Evolutionary conservation across 176 grass and related monocot genomes (phyloP), one percentile per base, ranked within the genome.

Genomic region (Carex scoparia): DNA sequence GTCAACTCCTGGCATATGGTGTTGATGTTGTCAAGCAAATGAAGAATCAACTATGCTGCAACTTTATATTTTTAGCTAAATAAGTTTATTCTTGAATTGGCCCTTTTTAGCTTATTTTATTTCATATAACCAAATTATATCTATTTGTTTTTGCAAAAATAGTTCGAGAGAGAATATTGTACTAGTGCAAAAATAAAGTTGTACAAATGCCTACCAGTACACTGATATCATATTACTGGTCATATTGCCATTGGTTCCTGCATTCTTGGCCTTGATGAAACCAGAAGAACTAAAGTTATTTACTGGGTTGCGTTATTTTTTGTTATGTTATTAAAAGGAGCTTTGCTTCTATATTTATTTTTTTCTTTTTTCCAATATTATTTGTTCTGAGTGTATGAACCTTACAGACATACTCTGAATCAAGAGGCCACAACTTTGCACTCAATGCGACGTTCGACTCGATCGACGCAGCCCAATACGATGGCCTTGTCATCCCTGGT

Each of bases 401-500:
- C 49, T 81, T 55, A 54, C 89, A 98, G 96, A 95, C 91, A 65
- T 98, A 92, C 84, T 79, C 91, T 16, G 96, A 98, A 84, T 87
- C 88, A 62, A 93, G 90, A 86, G 96, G 93, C 60, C 96, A 98
- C 48, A 98, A 94, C 84, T 98, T 98, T 37, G 67, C 90, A 57
- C 91, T 98, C 6, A 98, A 93, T 85, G 90, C 91, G 76, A 81
- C 93, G 35, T 98, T 90, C 40, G 86, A 88, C 81, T 91, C 88
- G 54, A 81, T 92, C 57, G 84, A 80, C 27, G 59, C 67, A 4
- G 54, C 69, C 65, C 84, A 31, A 59, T 98, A 95, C 64, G 89
- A 93, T 86, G 96, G 96, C 1, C 61, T 98, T 57, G 86, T 98
- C 68, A 93, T 98, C 76, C 96, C 96, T 68, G 96, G 96, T 72